A percentile compares a stretch with the other conserved stretches of the same genome.
These are phyloP conservation scores for Pisolithus albus DNA, from an alignment of 768 basidiomycete species.

Conservation along the genomic window DNA sequence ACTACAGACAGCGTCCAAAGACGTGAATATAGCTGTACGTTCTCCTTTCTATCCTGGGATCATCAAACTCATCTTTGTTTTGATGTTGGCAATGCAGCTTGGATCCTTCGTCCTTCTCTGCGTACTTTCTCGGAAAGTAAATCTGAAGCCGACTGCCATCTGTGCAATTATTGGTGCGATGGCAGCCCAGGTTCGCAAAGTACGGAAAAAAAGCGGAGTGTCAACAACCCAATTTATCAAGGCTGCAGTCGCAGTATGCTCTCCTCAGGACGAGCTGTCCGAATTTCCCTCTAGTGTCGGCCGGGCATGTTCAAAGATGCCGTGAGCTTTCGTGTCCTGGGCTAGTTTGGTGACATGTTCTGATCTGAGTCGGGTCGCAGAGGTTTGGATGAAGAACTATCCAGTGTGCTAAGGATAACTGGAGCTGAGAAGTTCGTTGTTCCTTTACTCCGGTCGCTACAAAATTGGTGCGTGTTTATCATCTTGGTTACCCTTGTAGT, in stretches of 20 bases:
- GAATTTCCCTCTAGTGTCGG: slow-evolving; percentile 34
- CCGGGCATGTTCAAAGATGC: slow-evolving; percentile 37
- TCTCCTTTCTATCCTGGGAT: not conserved
- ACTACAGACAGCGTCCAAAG: slow-evolving; percentile 41
- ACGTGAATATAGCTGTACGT: slow-evolving; percentile 45
- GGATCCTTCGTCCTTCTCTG: slow-evolving; percentile 70
- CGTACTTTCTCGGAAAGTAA: slow-evolving; percentile 59
- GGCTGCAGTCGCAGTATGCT: slow-evolving; percentile 58
- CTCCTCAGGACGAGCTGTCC: slow-evolving; percentile 51
- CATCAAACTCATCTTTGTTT: not conserved
- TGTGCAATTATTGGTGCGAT: slow-evolving; percentile 52
- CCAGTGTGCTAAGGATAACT: slow-evolving; percentile 36
- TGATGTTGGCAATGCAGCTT: slow-evolving; percentile 37
- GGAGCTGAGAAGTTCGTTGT: slow-evolving; percentile 52
- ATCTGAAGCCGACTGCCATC: slow-evolving; percentile 51
- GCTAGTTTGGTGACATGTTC: not conserved
- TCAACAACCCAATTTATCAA: slow-evolving; percentile 55
- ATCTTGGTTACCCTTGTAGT: not conserved
- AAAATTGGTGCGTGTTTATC: slow-evolving; percentile 29
- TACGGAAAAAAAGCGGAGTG: slow-evolving; percentile 27
- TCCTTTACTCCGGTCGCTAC: slow-evolving; percentile 42
- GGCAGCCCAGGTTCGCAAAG: slow-evolving; percentile 37
- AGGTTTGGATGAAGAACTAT: slow-evolving; percentile 41
- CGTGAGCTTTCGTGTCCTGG: slow-evolving; percentile 34
- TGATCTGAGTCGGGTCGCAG: slow-evolving; percentile 23